Evolutionary conservation across 768 basidiomycete genomes (phyloP).

Genomic region (Rhodotorula paludigena): DNA sequence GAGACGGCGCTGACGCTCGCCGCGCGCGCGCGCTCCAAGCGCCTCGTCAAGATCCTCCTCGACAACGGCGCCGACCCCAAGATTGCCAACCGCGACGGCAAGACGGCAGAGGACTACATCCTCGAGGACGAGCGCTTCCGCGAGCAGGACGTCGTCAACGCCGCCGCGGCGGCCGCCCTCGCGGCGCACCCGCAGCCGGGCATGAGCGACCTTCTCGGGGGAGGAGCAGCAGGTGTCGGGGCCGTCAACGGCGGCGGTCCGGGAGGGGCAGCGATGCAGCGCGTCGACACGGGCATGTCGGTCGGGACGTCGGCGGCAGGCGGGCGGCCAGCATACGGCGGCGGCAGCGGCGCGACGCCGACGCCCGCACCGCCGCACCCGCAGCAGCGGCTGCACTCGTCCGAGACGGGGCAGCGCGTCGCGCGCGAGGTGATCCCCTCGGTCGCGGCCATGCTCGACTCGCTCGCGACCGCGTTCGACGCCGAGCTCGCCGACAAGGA

Average conservation of each 20-base stretch:
- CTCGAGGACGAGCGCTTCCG: slow-evolving; percentile 96
- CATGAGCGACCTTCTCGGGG: too few relatives aligned
- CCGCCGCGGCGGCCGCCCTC: not conserved
- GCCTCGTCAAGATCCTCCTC: slow-evolving; percentile 87
- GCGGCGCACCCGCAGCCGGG: too few relatives aligned
- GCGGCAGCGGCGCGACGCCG: slow-evolving; percentile 41
- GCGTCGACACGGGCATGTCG: too few relatives aligned
- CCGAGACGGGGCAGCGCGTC: slow-evolving; percentile 75
- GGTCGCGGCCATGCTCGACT: slow-evolving; percentile 77
- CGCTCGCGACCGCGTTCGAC: slow-evolving; percentile 82
- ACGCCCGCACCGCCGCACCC: too few relatives aligned
- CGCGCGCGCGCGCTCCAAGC: slow-evolving; percentile 88
- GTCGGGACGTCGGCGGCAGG: too few relatives aligned
- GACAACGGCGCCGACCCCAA: slow-evolving; percentile 97
- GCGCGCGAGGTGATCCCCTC: slow-evolving; percentile 79
- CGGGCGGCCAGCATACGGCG: too few relatives aligned
- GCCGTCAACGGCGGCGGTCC: too few relatives aligned
- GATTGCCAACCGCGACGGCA: slow-evolving; percentile 86
- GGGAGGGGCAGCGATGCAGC: too few relatives aligned
- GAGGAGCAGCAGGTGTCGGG: too few relatives aligned
- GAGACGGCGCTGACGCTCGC: slow-evolving; percentile 97
- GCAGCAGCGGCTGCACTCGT: slow-evolving; percentile 78
- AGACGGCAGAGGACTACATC: slow-evolving; percentile 97
- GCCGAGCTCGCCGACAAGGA: slow-evolving; percentile 87
- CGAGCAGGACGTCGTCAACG: slow-evolving; percentile 16